Conservation (phyloP, 2,329 filamentous ascomycete genomes). For the Aspergillus sp. region DNA sequence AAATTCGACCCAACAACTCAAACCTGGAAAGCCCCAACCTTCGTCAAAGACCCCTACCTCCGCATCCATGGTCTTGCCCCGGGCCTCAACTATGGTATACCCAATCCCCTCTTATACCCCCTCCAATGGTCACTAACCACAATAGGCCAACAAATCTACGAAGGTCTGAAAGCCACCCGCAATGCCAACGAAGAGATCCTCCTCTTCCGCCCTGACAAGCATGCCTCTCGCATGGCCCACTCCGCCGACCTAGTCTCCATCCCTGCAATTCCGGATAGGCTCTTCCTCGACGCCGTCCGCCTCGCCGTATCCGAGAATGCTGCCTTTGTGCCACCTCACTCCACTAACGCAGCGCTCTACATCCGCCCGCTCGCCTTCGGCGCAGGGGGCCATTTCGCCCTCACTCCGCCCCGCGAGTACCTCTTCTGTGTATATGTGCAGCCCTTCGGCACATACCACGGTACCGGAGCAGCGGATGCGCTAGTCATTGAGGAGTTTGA, state of each 20-base stretch:
- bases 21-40: slow-evolving; percentile 2
- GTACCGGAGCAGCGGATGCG: not conserved
- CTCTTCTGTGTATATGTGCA: slow-evolving; percentile 3
- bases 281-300: slow-evolving; percentile 3
- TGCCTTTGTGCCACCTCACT: slow-evolving; percentile 3
- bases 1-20: not conserved
- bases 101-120: not conserved
- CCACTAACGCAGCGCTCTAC: slow-evolving; percentile 3
- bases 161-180: slow-evolving; percentile 10
- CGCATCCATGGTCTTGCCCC: slow-evolving; percentile 7
- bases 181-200: slow-evolving; percentile 1
- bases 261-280: not conserved
- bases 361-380: slow-evolving; percentile 10
- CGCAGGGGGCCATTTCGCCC: not conserved
- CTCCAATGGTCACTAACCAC: not conserved
- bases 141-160: slow-evolving; percentile 8
- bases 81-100: slow-evolving; percentile 5
- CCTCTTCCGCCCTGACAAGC: slow-evolving; percentile 7
- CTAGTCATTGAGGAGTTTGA: slow-evolving; percentile 11
- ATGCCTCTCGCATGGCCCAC: not conserved
- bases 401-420: not conserved
- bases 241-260: slow-evolving; percentile 5
- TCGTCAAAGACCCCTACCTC: slow-evolving; percentile 5
- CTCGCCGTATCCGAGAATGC: slow-evolving; percentile 5
- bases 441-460: slow-evolving; percentile 6